phyloP scores from a whole-genome alignment of 1,139 yeast species.

The Insectozyma bohioensis region DNA sequence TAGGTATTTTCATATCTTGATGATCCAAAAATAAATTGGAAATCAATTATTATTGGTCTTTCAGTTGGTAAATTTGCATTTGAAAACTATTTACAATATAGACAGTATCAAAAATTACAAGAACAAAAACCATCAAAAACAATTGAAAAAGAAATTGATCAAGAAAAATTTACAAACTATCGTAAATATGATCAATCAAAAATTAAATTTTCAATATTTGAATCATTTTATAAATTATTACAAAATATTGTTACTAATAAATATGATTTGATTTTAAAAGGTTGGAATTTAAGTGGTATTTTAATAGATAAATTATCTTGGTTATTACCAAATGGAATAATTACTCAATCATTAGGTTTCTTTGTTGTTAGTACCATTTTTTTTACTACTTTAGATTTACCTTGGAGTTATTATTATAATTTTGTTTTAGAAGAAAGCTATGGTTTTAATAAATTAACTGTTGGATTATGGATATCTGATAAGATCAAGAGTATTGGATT shows the following conservation, averaged over 20 bases:
- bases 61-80: slow-evolving; percentile 74
- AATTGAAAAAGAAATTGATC: slow-evolving; percentile 62
- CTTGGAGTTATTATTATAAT: slow-evolving; percentile 70
- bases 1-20: slow-evolving; percentile 35
- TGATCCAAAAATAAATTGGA: slow-evolving; percentile 71
- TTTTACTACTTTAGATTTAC: slow-evolving; percentile 56
- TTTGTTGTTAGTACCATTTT: slow-evolving; percentile 43
- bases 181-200: slow-evolving; percentile 84
- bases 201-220: slow-evolving; percentile 63
- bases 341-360: slow-evolving; percentile 70
- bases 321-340: slow-evolving; percentile 48
- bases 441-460: slow-evolving; percentile 88
- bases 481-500: slow-evolving; percentile 59
- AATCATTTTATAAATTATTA: slow-evolving; percentile 50
- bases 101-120: slow-evolving; percentile 72
- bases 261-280: slow-evolving; percentile 62
- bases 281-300: slow-evolving; percentile 60
- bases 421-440: slow-evolving; percentile 89
- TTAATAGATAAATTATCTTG: slow-evolving; percentile 31
- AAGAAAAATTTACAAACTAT: slow-evolving; percentile 74
- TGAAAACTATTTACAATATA: slow-evolving; percentile 68
- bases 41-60: slow-evolving; percentile 67
- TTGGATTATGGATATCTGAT: slow-evolving; percentile 70
- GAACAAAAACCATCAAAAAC: slow-evolving; percentile 59
- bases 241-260: slow-evolving; percentile 61